phyloP scores from a whole-genome alignment of 352 stramenopile genomes.

The Globisporangium rhizosaccharum region DNA sequence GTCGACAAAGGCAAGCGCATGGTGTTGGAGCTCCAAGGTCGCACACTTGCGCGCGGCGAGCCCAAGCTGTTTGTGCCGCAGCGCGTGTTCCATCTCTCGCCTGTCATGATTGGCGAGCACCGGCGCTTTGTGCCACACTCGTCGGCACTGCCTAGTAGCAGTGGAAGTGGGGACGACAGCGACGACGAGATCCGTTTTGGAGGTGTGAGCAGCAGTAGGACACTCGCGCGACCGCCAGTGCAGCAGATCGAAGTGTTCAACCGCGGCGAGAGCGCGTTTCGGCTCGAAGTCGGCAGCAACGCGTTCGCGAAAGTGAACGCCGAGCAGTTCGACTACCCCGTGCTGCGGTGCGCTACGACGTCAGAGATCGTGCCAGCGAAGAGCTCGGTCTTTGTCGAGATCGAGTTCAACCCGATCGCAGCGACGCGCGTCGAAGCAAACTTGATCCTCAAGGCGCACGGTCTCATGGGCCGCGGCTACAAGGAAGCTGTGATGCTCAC shows the following conservation, averaged over 20 bases:
- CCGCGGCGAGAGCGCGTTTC: constrained; percentile 57
- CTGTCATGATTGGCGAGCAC: constrained; percentile 72
- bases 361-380: constrained; percentile 58
- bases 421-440: constrained; percentile 38
- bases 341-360: constrained; percentile 44
- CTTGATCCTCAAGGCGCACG: constrained; percentile 61
- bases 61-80: constrained; percentile 67
- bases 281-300: constrained; percentile 54
- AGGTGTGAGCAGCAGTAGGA: not conserved
- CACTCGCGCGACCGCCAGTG: constrained; percentile 25
- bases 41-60: constrained; percentile 57
- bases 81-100: constrained; percentile 51
- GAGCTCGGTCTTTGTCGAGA: constrained; percentile 57
- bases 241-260: constrained; percentile 82
- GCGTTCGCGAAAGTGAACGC: constrained; percentile 51
- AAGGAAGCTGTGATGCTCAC: constrained; percentile 60
- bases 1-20: constrained; percentile 90
- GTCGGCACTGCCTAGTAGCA: not conserved
- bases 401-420: constrained; percentile 78
- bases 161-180: constrained; percentile 1
- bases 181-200: constrained; percentile 1
- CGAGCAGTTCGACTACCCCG: constrained; percentile 42
- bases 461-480: constrained; percentile 63
- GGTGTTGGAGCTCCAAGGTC: constrained; percentile 77
- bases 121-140: constrained; percentile 13